Percentiles rank a stretch among this genome's conserved stretches.
These are phyloP conservation scores for Pythium coloratum DNA, from an alignment of 352 stramenopile genomes.

Conservation along the genomic window DNA sequence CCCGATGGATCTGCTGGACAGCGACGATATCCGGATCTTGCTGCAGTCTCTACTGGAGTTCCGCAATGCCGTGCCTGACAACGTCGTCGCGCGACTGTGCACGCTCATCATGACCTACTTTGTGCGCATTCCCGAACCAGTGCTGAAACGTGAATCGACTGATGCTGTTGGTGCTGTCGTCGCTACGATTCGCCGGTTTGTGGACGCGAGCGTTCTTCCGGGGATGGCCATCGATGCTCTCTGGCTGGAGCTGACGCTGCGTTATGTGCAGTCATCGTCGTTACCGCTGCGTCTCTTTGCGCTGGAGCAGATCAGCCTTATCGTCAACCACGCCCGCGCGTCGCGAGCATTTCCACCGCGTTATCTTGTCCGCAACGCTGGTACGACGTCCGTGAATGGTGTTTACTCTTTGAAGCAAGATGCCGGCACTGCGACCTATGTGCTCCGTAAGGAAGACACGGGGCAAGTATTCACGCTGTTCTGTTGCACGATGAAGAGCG, in stretches of 20 bases:
- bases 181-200: constrained; percentile 70
- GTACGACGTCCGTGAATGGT: constrained; percentile 92
- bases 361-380: constrained; percentile 91
- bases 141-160: constrained; percentile 86
- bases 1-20: constrained; percentile 49
- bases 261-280: constrained; percentile 90
- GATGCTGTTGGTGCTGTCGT: constrained; percentile 84
- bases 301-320: constrained; percentile 92
- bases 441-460: constrained; percentile 70
- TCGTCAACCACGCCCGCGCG: constrained; percentile 87
- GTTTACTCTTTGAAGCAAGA: constrained; percentile 87
- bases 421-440: constrained; percentile 65
- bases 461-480: constrained; percentile 93
- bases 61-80: constrained; percentile 60
- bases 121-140: constrained; percentile 68
- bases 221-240: constrained; percentile 64
- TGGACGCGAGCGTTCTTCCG: constrained; percentile 59
- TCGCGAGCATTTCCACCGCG: constrained; percentile 83
- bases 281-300: constrained; percentile 94
- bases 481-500: constrained; percentile 97
- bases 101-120: constrained; percentile 85
- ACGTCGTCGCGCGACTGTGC: constrained; percentile 62
- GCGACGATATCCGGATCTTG: constrained; percentile 78
- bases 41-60: constrained; percentile 82
- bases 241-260: constrained; percentile 82